Percentiles rank a stretch among this genome's conserved stretches.
Conservation (phyloP, 768 basidiomycete genomes). For the Podaxis sp. region DNA sequence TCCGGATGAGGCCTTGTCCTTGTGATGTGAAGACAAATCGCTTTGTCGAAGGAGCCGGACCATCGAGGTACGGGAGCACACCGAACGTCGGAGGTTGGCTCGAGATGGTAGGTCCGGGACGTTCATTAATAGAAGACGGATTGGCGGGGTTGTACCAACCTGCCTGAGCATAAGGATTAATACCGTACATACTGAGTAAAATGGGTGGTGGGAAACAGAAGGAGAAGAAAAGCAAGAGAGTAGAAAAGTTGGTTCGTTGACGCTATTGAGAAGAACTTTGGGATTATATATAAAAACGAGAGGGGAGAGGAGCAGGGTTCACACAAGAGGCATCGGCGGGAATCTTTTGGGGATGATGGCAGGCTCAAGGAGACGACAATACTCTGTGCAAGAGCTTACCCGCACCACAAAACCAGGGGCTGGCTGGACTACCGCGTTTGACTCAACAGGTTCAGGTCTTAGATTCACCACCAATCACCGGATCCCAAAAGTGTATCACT, state of each 20-base stretch:
- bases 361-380: no score
- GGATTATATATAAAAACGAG: not conserved
- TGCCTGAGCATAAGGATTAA: conserved; percentile 27
- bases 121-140: conserved; percentile 20
- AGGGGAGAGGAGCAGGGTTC: no score
- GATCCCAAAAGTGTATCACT: not conserved
- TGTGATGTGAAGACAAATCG: conserved; percentile 23
- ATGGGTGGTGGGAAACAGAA: not conserved
- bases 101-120: conserved; percentile 13
- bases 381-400: not conserved
- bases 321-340: no score
- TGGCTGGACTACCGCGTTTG: not conserved
- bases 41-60: conserved; percentile 6
- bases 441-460: not conserved
- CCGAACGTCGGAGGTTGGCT: conserved; percentile 21
- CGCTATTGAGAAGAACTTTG: not conserved
- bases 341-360: no score
- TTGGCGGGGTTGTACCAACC: conserved; percentile 28
- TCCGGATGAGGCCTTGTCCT: conserved; percentile 35
- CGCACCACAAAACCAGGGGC: not conserved
- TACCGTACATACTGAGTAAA: conserved; percentile 17
- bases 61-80: conserved; percentile 19
- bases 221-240: not conserved
- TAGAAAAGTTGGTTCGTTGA: not conserved
- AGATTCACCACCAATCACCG: not conserved